Evolutionary conservation across 1,139 yeast genomes (phyloP), one percentile per base, ranked within the genome.

Genomic region (Starmera stellimalicola): DNA sequence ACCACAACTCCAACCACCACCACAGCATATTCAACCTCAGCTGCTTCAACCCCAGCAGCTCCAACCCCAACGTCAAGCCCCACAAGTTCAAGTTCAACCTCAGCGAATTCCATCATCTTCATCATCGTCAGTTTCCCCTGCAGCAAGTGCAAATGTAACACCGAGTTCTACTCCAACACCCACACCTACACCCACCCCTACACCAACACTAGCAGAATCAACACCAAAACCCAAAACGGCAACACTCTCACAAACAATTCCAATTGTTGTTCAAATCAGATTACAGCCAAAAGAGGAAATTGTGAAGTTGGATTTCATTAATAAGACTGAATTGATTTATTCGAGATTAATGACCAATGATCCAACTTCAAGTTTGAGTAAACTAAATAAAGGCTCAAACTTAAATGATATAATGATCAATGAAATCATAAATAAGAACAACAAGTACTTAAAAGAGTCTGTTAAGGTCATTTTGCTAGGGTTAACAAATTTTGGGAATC

Each of bases 351-450:
- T 33, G 5, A 33, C 43, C 2, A 33, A 37, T 27, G 42, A 41
- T 31, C 47, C 44, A 25, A 38, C 41, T 3, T 41, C 40, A 18
- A 31, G 54, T 37, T 38, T 45, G 36, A 35, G 26, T 35, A 39
- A 26, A 34, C 10, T 11, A 11, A 22, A 22, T 22, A 39, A 31
- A n/a, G 54, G 50, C 6, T 41, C 45, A 18, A 50, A 57, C 7
- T 39, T 63, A 16, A 61, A 60, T 35, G 68, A 63, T 42, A 40
- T 54, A 2, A 43, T 55, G 2, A 50, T 63, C 29, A 60, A 62
- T 38, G 47, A 52, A 27, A 63, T 69, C 36, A 74, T 73, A 29
- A 55, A 51, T 3, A 59, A 52, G 30, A 62, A 65, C 45, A 62
- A 55, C 37, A 39, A 52, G 18, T 52, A 44, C 3, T 56, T 75